Base-by-base conservation (phyloP, 2,329 filamentous ascomycete genomes). In the Arachnopeziza araneosa region DNA sequence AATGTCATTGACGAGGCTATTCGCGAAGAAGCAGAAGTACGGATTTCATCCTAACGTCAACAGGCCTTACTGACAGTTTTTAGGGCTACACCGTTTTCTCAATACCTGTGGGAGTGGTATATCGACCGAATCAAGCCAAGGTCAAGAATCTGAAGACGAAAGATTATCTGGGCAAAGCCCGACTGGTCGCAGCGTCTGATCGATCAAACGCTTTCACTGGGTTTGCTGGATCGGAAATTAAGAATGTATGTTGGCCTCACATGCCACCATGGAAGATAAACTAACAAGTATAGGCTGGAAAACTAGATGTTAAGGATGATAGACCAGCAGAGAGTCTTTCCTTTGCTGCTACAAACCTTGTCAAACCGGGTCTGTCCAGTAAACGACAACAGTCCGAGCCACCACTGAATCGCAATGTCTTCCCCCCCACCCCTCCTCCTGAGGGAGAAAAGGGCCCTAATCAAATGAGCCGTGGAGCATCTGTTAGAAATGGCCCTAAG, bases 1-100 rank as follows among this genome's bases (percentile, higher is more conserved):
- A 91, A 96, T 73, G 95, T 99, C 64, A 99, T 99, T 66, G 93
- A 99, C 70, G 95, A 99, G 75, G 95, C 95, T 4, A 98, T 99
- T 67, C 81, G 84, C 57, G 95, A 98, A 73, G 87, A 93, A 70
- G 95, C 95, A 62, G 92, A 97, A 82, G 91, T 95, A 80, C 64
- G 80, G 24, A 24, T 1, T 54, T 5, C 26, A 54, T 30, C 19
- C 49, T 23, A 19, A 30, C 17, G 26, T 55, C 24, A 21, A 32
- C 26, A 24, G 3, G 24, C 30, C 19, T 56, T 53, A 26, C 65
- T 73, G 60, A 72, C 51, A 52, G 12, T 6, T 44, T 32, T 12
- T 52, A 96, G 90, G 95, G 93, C 53, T 99, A 99, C 72, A 98
- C 95, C 0, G 95, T 99, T 50, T 99, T 99, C 77, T 98, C 93